Conservation (phyloP, 2,329 filamentous ascomycete species). For the Coleophoma eucalyptorum region DNA sequence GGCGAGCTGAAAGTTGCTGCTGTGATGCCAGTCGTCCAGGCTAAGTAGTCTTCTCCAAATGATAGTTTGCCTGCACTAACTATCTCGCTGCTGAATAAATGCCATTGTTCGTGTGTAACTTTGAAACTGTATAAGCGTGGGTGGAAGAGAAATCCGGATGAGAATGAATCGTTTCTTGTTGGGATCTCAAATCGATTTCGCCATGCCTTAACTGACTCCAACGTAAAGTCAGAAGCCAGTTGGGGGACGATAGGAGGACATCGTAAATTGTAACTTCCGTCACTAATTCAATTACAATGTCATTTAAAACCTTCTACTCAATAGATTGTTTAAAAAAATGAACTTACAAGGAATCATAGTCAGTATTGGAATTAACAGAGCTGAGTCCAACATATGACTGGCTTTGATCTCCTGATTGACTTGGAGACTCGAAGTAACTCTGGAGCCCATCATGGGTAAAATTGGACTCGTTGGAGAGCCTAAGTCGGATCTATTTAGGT, state of each 20-base stretch:
- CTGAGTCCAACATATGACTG: not conserved
- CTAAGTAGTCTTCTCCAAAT: not conserved
- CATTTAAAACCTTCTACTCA: not conserved
- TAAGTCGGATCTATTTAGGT: too few relatives aligned
- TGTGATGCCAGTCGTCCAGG: constrained; percentile 3
- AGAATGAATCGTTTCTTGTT: constrained; percentile 4
- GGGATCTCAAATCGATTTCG: constrained; percentile 1
- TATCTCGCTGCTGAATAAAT: constrained; percentile 5
- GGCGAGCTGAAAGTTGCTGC: constrained; percentile 1
- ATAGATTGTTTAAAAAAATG: not conserved
- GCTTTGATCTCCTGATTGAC: not conserved
- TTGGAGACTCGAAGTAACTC: not conserved
- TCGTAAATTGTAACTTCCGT: not conserved
- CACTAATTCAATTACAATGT: not conserved
- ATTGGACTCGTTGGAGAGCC: too few relatives aligned
- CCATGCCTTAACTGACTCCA: not conserved
- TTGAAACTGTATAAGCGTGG: constrained; percentile 4
- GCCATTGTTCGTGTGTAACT: constrained; percentile 5
- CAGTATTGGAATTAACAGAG: not conserved
- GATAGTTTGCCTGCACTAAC: constrained; percentile 3
- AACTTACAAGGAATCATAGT: not conserved
- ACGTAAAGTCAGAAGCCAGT: not conserved
- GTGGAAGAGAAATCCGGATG: constrained; percentile 6
- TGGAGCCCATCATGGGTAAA: not conserved
- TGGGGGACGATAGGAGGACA: not conserved